Conservation (phyloP, 31 red algal genomes). For the Asparagopsis taxiformis region DNA sequence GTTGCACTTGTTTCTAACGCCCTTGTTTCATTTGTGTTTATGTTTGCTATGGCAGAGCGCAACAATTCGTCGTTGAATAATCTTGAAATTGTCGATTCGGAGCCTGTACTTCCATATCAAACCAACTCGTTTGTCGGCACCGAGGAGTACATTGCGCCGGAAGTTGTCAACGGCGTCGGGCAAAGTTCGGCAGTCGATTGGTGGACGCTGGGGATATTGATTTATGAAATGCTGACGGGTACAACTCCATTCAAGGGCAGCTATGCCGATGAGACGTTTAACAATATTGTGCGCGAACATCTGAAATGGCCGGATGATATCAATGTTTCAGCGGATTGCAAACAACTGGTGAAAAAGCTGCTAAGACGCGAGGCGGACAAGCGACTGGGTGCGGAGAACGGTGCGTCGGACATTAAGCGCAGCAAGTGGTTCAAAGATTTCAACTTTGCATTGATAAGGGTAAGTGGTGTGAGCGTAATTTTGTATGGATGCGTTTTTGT, state of each 20-base stretch:
- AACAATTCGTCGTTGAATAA: constrained; percentile 21
- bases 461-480: constrained; percentile 6
- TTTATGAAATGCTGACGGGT: constrained; percentile 96
- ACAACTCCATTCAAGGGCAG: constrained; percentile 89
- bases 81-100: constrained; percentile 88
- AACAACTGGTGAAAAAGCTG: constrained; percentile 85
- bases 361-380: constrained; percentile 75
- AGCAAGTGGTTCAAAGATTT: constrained; percentile 86
- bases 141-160: constrained; percentile 71
- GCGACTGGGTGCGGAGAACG: constrained; percentile 77
- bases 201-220: constrained; percentile 96
- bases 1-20: background rate
- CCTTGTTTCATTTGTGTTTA: background rate
- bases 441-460: constrained; percentile 89
- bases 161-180: constrained; percentile 87
- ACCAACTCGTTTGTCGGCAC: constrained; percentile 96
- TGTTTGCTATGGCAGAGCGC: background rate
- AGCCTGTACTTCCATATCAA: constrained; percentile 85
- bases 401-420: constrained; percentile 88
- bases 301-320: constrained; percentile 83
- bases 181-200: constrained; percentile 92
- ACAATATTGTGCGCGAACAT: constrained; percentile 76
- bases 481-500: background rate
- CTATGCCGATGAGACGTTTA: constrained; percentile 82
- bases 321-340: constrained; percentile 76